Percentiles rank a stretch among this genome's conserved stretches.
Conservation (phyloP, 2,329 filamentous ascomycete genomes). For the Fusarium cicatricum region DNA sequence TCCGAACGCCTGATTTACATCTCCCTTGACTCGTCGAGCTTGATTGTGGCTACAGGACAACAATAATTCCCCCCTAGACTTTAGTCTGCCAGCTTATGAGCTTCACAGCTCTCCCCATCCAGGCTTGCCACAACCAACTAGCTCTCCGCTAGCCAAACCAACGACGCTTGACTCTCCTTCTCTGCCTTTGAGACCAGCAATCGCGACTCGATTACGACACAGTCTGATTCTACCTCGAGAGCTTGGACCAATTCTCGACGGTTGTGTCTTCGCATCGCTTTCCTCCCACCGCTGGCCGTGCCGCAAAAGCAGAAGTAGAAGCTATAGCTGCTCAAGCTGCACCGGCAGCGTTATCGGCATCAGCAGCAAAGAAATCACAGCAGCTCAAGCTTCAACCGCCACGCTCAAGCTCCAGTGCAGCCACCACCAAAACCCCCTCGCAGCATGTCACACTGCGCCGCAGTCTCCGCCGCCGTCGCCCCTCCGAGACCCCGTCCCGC, state of each 20-base stretch:
- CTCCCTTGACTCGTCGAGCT: slow-evolving; percentile 17
- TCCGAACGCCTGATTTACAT: background rate
- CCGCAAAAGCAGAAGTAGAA: slow-evolving; percentile 23
- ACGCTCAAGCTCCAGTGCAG: slow-evolving; percentile 21
- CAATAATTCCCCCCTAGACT: background rate
- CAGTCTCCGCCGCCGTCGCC: slow-evolving; percentile 26
- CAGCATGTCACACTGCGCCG: slow-evolving; percentile 42
- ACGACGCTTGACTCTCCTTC: slow-evolving; percentile 1
- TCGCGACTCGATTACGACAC: slow-evolving; percentile 8
- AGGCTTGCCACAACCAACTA: slow-evolving; percentile 14
- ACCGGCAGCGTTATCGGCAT: background rate
- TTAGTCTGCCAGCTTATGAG: slow-evolving; percentile 16
- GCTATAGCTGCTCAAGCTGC: slow-evolving; percentile 12
- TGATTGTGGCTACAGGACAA: slow-evolving; percentile 13
- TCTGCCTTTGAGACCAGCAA: background rate
- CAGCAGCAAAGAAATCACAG: background rate
- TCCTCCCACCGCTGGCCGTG: slow-evolving; percentile 18
- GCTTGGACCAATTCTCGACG: slow-evolving; percentile 14
- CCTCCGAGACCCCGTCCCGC: slow-evolving; percentile 30
- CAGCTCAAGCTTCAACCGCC: slow-evolving; percentile 6
- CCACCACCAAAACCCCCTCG: slow-evolving; percentile 19
- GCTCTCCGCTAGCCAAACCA: slow-evolving; percentile 11
- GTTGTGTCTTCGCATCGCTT: slow-evolving; percentile 25
- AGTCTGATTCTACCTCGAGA: slow-evolving; percentile 1
- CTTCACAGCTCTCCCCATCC: slow-evolving; percentile 18